Evolutionary conservation across 331 rosid genomes (phyloP).

Genomic region (Malus hybrid): DNA sequence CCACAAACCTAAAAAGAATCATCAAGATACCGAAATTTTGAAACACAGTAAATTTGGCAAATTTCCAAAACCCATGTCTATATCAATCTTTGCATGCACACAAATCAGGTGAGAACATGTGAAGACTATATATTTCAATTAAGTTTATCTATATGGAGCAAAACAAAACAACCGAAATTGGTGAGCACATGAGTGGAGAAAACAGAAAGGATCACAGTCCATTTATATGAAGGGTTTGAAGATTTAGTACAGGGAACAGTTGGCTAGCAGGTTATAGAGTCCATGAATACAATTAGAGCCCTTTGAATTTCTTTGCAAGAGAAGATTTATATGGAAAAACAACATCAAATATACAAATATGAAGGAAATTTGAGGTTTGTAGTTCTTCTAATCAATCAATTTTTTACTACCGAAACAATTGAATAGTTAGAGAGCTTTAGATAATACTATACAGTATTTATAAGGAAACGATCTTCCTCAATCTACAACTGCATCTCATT

Average conservation of each 20-base stretch:
- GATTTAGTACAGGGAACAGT: not conserved
- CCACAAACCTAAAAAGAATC: no score
- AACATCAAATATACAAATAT: not conserved
- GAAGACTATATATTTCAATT: no score
- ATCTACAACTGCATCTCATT: not conserved
- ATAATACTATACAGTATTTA: not conserved
- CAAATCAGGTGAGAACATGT: no score
- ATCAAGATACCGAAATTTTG: no score
- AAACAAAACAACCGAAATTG: no score
- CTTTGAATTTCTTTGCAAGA: not conserved
- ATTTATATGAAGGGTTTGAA: not conserved
- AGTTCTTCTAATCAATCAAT: not conserved
- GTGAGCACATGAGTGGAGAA: no score
- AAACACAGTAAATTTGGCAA: no score
- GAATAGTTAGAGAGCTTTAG: not conserved
- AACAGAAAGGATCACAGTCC: not conserved
- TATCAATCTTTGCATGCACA: no score
- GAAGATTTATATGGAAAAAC: not conserved
- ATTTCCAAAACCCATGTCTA: no score
- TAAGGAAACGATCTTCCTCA: not conserved
- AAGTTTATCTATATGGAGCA: no score
- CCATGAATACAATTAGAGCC: not conserved
- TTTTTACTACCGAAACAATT: not conserved
- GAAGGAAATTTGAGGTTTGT: not conserved
- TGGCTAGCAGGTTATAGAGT: not conserved